Percentiles rank a stretch among this genome's conserved stretches.
Evolutionary conservation across 306 rosid genomes (phyloP).

Genomic region (Malus sylvestris): DNA sequence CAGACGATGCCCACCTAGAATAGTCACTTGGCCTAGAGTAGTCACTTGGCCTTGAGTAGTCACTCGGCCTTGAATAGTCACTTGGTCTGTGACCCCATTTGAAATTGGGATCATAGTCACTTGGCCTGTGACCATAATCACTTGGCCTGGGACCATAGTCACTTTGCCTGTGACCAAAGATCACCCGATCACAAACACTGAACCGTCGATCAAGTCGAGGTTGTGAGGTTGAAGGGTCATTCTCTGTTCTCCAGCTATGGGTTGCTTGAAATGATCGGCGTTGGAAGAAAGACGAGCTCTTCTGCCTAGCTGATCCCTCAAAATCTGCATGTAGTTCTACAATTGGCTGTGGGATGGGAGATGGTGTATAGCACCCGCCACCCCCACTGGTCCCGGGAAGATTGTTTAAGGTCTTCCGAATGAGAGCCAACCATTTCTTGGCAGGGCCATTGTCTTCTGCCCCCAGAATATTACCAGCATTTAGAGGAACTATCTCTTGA

Average conservation of each 20-base stretch:
- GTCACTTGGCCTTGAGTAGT: slow-evolving; percentile 35
- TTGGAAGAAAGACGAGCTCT: slow-evolving; percentile 87
- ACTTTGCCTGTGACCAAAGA: slow-evolving; percentile 41
- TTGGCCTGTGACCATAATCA: slow-evolving; percentile 42
- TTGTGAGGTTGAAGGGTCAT: slow-evolving; percentile 65
- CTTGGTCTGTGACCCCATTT: slow-evolving; percentile 78
- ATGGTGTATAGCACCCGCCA: slow-evolving; percentile 76
- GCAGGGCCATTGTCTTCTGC: slow-evolving; percentile 99
- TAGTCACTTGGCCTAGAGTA: slow-evolving; percentile 51
- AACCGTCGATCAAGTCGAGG: slow-evolving; percentile 85
- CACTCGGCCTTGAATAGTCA: slow-evolving; percentile 57
- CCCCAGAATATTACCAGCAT: slow-evolving; percentile 93
- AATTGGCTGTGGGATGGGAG: slow-evolving; percentile 89
- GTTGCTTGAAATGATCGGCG: slow-evolving; percentile 93
- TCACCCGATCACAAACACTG: slow-evolving; percentile 93
- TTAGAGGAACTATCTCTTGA: slow-evolving; percentile 98
- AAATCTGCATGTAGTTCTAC: slow-evolving; percentile 89
- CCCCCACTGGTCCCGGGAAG: slow-evolving; percentile 88
- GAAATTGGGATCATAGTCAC: slow-evolving; percentile 69
- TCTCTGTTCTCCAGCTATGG: slow-evolving; percentile 77
- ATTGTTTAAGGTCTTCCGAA: slow-evolving; percentile 78
- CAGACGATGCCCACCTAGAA: slow-evolving; percentile 97
- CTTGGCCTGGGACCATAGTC: neutral
- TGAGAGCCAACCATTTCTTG: slow-evolving; percentile 93
- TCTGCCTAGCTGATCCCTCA: slow-evolving; percentile 91